A percentile compares a stretch with the other conserved stretches of the same genome.
These are phyloP conservation scores for Saprolegnia diclina DNA, from an alignment of 352 stramenopile genomes.

Conservation along the genomic window DNA sequence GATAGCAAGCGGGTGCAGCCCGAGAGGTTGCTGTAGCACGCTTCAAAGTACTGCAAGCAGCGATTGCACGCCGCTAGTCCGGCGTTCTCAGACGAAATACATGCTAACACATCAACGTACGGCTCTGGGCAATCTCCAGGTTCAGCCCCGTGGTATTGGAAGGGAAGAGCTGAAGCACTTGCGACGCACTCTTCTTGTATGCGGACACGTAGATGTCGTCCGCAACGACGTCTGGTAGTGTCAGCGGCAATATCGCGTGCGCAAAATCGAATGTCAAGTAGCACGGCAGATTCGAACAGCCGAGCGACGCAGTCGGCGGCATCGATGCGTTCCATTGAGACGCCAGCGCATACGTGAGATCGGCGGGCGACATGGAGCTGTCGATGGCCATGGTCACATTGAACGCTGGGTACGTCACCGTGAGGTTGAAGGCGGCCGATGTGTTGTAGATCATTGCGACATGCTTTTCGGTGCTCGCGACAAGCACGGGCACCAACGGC, in stretches of 20 bases:
- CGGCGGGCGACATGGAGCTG: not conserved
- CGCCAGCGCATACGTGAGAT: not conserved
- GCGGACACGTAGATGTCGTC: not conserved
- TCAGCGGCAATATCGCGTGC: not conserved
- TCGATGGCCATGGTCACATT: not conserved
- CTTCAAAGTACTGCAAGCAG: not conserved
- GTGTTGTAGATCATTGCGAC: not conserved
- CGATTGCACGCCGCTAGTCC: not conserved
- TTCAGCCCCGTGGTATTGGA: not conserved
- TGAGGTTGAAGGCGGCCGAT: not conserved
- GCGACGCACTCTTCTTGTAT: too few relatives aligned
- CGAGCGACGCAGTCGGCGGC: not conserved
- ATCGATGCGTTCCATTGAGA: constrained; percentile 1
- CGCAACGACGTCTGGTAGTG: not conserved
- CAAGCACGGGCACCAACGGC: not conserved
- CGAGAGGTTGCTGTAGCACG: not conserved
- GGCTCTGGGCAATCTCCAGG: not conserved
- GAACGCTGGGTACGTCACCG: not conserved
- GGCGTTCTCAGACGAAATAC: too few relatives aligned
- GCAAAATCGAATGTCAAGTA: not conserved
- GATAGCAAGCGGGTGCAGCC: not conserved
- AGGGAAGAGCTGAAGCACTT: not conserved
- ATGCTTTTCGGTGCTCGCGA: not conserved
- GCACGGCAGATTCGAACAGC: not conserved
- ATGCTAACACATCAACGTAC: not conserved